Conservation (phyloP, 2,329 filamentous ascomycete genomes). For the Pleoardoris graminearum region DNA sequence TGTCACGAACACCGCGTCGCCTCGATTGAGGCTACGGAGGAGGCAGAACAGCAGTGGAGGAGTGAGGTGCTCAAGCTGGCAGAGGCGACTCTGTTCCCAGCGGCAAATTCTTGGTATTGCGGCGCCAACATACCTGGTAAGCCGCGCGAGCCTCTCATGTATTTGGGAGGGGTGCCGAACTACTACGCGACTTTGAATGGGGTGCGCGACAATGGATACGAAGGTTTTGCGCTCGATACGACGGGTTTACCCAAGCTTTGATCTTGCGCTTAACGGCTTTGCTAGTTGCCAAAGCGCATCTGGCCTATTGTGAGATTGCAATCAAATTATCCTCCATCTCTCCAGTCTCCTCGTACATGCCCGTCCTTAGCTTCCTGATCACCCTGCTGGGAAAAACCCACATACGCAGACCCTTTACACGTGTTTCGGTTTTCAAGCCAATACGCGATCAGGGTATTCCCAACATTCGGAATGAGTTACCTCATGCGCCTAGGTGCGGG, state of each 20-base stretch:
- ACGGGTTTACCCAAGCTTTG: neutral
- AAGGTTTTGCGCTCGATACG: conserved; percentile 15
- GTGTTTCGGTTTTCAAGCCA: no score
- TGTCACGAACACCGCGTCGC: conserved; percentile 53
- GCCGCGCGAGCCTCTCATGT: conserved; percentile 57
- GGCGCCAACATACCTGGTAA: conserved; percentile 61
- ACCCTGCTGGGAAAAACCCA: no score
- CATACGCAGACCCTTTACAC: no score
- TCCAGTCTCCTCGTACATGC: no score
- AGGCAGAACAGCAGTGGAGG: conserved; percentile 56
- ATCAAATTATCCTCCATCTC: no score
- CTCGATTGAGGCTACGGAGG: conserved; percentile 55
- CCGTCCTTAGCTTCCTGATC: no score
- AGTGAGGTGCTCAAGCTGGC: conserved; percentile 53
- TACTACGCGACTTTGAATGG: conserved; percentile 28
- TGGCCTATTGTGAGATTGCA: no score
- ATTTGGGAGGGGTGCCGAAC: conserved; percentile 39
- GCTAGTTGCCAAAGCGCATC: no score
- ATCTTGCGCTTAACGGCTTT: no score
- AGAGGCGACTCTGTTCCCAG: conserved; percentile 54
- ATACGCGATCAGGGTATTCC: no score
- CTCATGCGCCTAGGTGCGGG: no score
- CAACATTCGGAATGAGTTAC: no score
- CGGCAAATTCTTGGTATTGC: conserved; percentile 54
- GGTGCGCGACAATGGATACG: conserved; percentile 18